phyloP scores from a whole-genome alignment of 306 rosid genomes.

The Quercus gilva region DNA sequence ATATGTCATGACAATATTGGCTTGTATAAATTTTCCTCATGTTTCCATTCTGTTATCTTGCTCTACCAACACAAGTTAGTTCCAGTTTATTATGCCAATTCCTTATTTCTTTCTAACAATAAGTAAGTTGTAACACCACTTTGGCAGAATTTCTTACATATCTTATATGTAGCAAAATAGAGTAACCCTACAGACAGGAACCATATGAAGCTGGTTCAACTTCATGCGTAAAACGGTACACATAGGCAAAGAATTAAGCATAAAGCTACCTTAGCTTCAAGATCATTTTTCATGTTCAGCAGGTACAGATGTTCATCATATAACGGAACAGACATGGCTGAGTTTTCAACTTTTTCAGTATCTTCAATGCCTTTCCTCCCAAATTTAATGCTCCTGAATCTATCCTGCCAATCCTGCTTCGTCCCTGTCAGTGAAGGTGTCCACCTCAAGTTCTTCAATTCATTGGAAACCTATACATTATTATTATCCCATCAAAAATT shows the following conservation, averaged over 20 bases:
- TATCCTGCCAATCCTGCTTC: constrained; percentile 94
- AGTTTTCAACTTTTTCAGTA: constrained; percentile 54
- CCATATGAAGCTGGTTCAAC: not conserved
- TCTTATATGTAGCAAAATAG: not conserved
- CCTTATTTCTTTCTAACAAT: not conserved
- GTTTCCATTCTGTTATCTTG: not conserved
- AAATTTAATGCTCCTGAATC: constrained; percentile 57
- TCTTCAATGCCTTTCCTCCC: constrained; percentile 78
- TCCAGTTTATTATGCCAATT: not conserved
- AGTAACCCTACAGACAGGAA: not conserved
- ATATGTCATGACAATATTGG: not conserved
- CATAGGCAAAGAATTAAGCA: not conserved
- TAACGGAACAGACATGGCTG: constrained; percentile 65
- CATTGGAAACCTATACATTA: constrained; percentile 40
- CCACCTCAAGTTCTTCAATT: constrained; percentile 63
- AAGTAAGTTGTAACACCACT: not conserved
- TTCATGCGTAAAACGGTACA: not conserved
- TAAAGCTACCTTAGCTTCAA: constrained; percentile 65
- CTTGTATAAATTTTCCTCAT: not conserved
- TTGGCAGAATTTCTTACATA: not conserved
- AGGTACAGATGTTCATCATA: constrained; percentile 80
- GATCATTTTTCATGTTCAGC: constrained; percentile 82
- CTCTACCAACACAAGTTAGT: not conserved
- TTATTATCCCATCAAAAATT: constrained; percentile 22
- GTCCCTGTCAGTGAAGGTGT: constrained; percentile 61